These are phyloP conservation scores for Diaporthe ilicicola DNA, from an alignment of 2,329 filamentous ascomycete genomes.

Conservation along the genomic window DNA sequence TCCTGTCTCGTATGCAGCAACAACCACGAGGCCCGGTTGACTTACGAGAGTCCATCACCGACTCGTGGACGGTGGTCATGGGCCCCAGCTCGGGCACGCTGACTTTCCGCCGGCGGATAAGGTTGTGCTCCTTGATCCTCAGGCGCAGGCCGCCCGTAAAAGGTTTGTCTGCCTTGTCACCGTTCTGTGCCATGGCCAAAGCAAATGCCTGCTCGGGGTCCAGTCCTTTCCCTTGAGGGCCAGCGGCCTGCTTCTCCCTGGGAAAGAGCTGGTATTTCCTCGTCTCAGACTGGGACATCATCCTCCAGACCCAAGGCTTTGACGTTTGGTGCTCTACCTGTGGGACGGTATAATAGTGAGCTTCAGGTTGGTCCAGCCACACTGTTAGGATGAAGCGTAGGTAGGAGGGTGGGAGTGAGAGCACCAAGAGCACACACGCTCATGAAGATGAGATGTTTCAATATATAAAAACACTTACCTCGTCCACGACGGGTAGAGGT, in stretches of 20 bases:
- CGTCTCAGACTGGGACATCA: slow-evolving; percentile 65
- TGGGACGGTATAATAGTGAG: slow-evolving; percentile 23
- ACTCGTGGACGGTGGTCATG: slow-evolving; percentile 74
- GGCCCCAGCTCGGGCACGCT: slow-evolving; percentile 72
- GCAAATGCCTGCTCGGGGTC: slow-evolving; percentile 61
- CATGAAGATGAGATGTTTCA: slow-evolving; percentile 41
- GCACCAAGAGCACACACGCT: neutral
- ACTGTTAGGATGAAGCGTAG: slow-evolving; percentile 34
- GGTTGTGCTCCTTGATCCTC: slow-evolving; percentile 65
- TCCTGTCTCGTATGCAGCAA: slow-evolving; percentile 22
- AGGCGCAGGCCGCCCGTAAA: slow-evolving; percentile 53
- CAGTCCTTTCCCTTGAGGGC: slow-evolving; percentile 53
- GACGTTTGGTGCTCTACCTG: slow-evolving; percentile 42
- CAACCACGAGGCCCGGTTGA: slow-evolving; percentile 34
- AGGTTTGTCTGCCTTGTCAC: slow-evolving; percentile 51
- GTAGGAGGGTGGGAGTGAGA: neutral
- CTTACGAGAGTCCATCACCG: slow-evolving; percentile 76
- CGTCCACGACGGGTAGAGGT: slow-evolving; percentile 51
- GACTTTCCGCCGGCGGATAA: slow-evolving; percentile 67
- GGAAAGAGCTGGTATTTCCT: slow-evolving; percentile 71
- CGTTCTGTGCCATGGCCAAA: slow-evolving; percentile 50
- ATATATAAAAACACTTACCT: slow-evolving; percentile 48
- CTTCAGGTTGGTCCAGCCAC: slow-evolving; percentile 25
- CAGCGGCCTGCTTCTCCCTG: slow-evolving; percentile 56
- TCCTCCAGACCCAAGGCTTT: slow-evolving; percentile 65